Conservation (phyloP, 139 green algal species). For the Chlorella sp. region DNA sequence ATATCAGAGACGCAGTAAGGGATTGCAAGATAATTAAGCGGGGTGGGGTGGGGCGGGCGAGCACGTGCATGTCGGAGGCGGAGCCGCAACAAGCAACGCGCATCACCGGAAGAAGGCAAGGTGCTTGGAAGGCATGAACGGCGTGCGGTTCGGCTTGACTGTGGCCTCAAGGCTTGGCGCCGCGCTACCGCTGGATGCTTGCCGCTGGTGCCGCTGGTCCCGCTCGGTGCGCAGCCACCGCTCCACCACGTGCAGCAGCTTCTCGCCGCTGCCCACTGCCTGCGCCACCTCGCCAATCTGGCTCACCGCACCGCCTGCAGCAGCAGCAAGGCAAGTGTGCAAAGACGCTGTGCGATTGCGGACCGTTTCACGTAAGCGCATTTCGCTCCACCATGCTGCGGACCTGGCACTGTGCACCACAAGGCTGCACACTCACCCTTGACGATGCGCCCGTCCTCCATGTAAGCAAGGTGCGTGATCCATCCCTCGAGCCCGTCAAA, state of each 20-base stretch:
- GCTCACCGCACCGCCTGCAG: constrained; percentile 28
- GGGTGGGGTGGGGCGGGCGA: too few species aligned
- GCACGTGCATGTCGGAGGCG: too few species aligned
- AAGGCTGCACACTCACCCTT: constrained; percentile 29
- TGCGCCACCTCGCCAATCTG: constrained; percentile 24
- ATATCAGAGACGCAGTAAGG: too few species aligned
- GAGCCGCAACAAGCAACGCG: not conserved
- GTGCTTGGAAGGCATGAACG: constrained; percentile 64
- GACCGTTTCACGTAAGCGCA: too few species aligned
- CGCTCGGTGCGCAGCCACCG: constrained; percentile 70
- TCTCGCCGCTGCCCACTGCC: constrained; percentile 19
- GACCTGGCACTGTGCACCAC: too few species aligned
- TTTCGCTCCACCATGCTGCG: too few species aligned
- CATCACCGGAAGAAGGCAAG: constrained; percentile 68
- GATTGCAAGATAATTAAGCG: too few species aligned
- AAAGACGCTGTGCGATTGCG: not conserved
- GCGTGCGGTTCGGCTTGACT: constrained; percentile 36
- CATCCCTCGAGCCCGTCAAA: constrained; percentile 93
- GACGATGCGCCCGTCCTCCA: constrained; percentile 64
- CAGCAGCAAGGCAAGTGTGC: not conserved
- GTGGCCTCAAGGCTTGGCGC: too few species aligned
- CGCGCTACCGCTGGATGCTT: not conserved
- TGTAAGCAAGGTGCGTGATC: constrained; percentile 80
- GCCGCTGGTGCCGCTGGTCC: constrained; percentile 12
- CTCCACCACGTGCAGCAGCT: constrained; percentile 78